Percentiles rank a stretch among this genome's conserved stretches.
phyloP scores from a whole-genome alignment of 768 basidiomycete genomes.

The Coprinellus micaceus region DNA sequence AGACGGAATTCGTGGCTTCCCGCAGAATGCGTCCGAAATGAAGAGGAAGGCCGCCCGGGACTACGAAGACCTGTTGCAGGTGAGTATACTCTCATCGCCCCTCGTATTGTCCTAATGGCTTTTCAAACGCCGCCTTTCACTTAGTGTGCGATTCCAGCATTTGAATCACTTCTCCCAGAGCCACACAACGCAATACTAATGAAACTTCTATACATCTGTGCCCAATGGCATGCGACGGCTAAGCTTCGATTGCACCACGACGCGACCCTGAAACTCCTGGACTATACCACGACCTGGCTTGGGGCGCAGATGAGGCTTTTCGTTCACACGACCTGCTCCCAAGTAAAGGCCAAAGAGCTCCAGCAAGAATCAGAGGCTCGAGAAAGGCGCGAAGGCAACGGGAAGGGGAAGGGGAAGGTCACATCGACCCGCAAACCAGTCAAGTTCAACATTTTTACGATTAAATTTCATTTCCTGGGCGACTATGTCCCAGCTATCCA shows the following conservation, averaged over 20 bases:
- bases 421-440: neutral
- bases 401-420: neutral
- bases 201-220: neutral
- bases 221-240: neutral
- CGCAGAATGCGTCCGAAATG: constrained; percentile 26
- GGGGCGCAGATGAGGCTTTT: neutral
- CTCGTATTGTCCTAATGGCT: too few relatives aligned
- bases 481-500: constrained; percentile 32
- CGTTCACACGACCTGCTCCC: neutral
- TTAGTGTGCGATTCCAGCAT: neutral
- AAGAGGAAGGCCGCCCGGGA: constrained; percentile 30
- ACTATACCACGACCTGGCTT: neutral
- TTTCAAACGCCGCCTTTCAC: too few relatives aligned
- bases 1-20: constrained; percentile 29
- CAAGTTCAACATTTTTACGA: constrained; percentile 25
- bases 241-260: neutral
- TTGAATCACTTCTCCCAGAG: neutral
- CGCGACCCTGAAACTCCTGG: neutral
- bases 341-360: neutral
- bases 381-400: neutral
- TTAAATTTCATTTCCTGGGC: constrained; percentile 36
- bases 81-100: neutral
- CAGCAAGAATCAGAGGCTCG: neutral
- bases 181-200: neutral
- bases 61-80: constrained; percentile 38